Evolutionary conservation across 2,329 filamentous ascomycete species (phyloP), one percentile per base, ranked within the genome.

Genomic region (Exophiala aquamarina): DNA sequence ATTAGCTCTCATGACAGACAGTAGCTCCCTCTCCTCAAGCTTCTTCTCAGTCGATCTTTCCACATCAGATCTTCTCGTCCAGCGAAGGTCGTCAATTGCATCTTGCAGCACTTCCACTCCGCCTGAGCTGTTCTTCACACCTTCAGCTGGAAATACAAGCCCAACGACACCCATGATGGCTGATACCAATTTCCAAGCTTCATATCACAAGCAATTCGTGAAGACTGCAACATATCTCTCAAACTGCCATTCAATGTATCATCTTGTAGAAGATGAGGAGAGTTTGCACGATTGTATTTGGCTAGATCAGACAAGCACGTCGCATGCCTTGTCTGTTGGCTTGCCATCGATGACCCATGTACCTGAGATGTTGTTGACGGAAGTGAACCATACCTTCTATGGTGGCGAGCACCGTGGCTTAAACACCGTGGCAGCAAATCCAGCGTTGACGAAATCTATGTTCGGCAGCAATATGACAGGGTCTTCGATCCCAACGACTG

Each of bases 401-500:
- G 37, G 41, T 8, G 23, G 21, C 5, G 41, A 36, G 20, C 17
- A 26, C 8, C 39, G 28, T 4, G 38, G 48, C 11, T 14, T 49
- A 18, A 47, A 31, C 20, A 34, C 43, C 10, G 35, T 31, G 10
- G 42, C 43, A 34, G 42, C 47, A 14, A 56, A 59, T 34, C 52
- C 51, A 26, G 32, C 54, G 4, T 48, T 59, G 41, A 57, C 57
- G 28, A 49, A 51, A 37, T 45, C 50, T 10, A 57, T 58, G 3
- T 59, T 59, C 40, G 40, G 33, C 7, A 26, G 11, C 23, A 32
- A 43, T 19, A 21, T 47, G 8, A 40, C 32, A 15, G 28, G 18
- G 1, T n/a, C 26, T 17, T 36, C 44, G 18, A 44, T 47, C 14
- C 38, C 40, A 10, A 32, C 26, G 17, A 34, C 26, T n/a, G 40